Evolutionary conservation across 2,329 filamentous ascomycete genomes (phyloP).

Genomic region (Colletotrichum abscissum): DNA sequence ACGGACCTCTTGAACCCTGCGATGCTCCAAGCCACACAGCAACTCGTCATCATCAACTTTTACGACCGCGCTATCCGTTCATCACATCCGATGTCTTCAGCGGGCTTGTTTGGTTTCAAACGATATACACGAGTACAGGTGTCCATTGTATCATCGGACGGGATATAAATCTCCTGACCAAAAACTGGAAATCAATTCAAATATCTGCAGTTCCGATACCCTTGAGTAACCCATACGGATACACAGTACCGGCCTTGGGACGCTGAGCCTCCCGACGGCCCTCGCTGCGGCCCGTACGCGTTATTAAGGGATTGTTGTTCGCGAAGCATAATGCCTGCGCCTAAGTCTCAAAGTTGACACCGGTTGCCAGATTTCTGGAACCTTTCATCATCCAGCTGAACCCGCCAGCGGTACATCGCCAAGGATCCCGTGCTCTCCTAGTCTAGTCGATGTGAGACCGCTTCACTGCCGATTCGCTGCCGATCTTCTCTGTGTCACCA

Average conservation of each 20-base stretch:
- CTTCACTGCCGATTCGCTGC: slow-evolving; percentile 9
- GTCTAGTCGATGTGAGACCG: not conserved
- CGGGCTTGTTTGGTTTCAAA: slow-evolving; percentile 8
- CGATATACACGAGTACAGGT: not conserved
- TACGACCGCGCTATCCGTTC: not conserved
- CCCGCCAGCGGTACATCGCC: not conserved
- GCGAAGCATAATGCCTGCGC: slow-evolving; percentile 20
- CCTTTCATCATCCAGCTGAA: not conserved
- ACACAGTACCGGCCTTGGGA: not conserved
- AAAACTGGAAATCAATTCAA: not conserved
- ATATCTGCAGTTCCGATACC: not conserved
- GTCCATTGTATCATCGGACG: not conserved
- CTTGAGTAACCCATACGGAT: not conserved
- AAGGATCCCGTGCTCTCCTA: slow-evolving; percentile 9
- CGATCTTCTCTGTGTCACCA: not conserved
- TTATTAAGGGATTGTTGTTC: not conserved
- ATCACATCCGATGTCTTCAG: not conserved
- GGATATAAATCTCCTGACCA: not conserved
- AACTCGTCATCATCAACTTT: slow-evolving; percentile 13
- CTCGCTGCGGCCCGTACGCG: slow-evolving; percentile 11
- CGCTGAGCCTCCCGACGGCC: not conserved
- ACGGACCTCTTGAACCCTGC: slow-evolving; percentile 14
- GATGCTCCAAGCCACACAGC: slow-evolving; percentile 25
- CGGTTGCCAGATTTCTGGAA: slow-evolving; percentile 5
- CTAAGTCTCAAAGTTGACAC: not conserved